Conservation (phyloP, 2,329 filamentous ascomycete genomes). For the Thelonectria olida region DNA sequence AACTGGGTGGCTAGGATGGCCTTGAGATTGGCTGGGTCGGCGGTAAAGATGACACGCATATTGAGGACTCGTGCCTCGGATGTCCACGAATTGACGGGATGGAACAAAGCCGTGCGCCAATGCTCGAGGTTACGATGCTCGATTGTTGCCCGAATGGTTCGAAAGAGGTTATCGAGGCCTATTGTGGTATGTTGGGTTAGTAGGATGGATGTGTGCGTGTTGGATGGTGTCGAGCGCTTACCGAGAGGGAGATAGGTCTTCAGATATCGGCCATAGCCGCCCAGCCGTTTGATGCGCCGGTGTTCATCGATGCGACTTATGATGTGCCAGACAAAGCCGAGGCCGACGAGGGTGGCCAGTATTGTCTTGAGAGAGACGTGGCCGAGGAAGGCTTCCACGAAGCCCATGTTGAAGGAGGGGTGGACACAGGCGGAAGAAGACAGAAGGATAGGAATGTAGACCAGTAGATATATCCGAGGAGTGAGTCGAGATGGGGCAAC, state of each 20-base stretch:
- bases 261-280: constrained; percentile 51
- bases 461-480: too few relatives aligned
- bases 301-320: constrained; percentile 52
- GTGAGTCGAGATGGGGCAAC: too few relatives aligned
- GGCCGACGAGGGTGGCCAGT: constrained; percentile 47
- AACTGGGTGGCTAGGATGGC: constrained; percentile 91
- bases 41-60: constrained; percentile 75
- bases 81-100: constrained; percentile 59
- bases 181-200: neutral
- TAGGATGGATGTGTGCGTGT: neutral
- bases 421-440: neutral
- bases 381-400: constrained; percentile 58
- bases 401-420: constrained; percentile 51
- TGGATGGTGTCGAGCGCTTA: constrained; percentile 39
- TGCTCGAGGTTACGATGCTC: constrained; percentile 66
- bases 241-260: constrained; percentile 55
- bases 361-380: constrained; percentile 54
- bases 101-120: constrained; percentile 65
- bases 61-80: constrained; percentile 66
- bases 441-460: too few relatives aligned
- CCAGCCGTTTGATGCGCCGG: constrained; percentile 56
- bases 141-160: constrained; percentile 62
- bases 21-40: constrained; percentile 90
- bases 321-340: constrained; percentile 50
- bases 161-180: constrained; percentile 72